Evolutionary conservation across 2,329 filamentous ascomycete species (phyloP).

Genomic region (Aspergillus thermomutatus): DNA sequence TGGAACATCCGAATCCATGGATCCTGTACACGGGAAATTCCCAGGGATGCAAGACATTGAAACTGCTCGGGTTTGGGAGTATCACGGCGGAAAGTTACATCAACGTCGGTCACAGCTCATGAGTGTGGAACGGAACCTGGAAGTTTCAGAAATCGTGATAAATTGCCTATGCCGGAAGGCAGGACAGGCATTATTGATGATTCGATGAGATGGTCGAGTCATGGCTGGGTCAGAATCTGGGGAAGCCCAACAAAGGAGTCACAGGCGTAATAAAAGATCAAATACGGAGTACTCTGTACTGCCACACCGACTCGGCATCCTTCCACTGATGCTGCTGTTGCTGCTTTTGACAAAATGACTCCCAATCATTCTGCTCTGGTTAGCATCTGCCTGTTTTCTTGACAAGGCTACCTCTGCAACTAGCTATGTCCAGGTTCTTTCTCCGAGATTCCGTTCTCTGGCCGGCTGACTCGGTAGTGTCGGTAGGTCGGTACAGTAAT

Average conservation of each 20-base stretch:
- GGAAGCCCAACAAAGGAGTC: not conserved
- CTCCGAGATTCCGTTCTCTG: not conserved
- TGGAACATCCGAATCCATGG: conserved; percentile 20
- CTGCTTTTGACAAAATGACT: not conserved
- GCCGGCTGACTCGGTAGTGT: not conserved
- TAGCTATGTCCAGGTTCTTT: not conserved
- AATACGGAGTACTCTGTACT: not conserved
- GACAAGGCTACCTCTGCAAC: not conserved
- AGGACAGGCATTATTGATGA: not conserved
- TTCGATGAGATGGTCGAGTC: not conserved
- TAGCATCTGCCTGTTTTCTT: not conserved
- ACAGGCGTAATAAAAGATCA: not conserved
- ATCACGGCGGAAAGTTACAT: not conserved
- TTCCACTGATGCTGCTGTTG: not conserved
- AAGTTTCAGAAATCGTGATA: not conserved
- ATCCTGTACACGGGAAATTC: conserved; percentile 15
- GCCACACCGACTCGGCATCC: not conserved
- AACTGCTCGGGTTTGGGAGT: conserved; percentile 5
- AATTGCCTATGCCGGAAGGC: not conserved
- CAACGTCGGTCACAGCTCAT: not conserved
- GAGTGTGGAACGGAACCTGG: not conserved
- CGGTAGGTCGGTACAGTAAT: conserved; percentile 1
- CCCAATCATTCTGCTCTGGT: not conserved
- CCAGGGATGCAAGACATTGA: conserved; percentile 13
- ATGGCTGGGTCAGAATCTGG: not conserved